Percentiles rank a stretch among this genome's conserved stretches.
phyloP scores from a whole-genome alignment of 2,329 filamentous ascomycete species.

The Corynespora cassiicola region DNA sequence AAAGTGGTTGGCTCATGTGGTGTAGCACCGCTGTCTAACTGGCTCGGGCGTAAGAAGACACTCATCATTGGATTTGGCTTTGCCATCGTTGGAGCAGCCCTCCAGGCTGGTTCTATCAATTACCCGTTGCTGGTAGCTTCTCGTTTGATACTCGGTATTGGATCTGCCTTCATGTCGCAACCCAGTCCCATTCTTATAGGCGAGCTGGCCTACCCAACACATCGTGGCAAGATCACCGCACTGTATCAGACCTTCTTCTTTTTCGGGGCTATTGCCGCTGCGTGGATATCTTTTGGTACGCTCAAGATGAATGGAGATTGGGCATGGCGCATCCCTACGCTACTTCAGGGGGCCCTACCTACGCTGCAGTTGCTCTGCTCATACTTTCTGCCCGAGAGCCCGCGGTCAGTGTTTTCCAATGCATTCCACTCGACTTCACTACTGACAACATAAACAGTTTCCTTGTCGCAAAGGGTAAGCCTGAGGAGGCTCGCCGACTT shows the following conservation, averaged over 20 bases:
- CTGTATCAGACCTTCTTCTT: slow-evolving; percentile 13
- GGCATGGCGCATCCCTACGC: too few species aligned
- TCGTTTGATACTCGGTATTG: slow-evolving; percentile 19
- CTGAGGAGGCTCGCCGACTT: slow-evolving; percentile 60
- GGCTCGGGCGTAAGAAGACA: slow-evolving; percentile 8
- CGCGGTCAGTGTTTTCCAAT: slow-evolving; percentile 61
- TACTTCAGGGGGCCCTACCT: slow-evolving; percentile 55
- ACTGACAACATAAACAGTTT: slow-evolving; percentile 59
- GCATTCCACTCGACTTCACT: slow-evolving; percentile 8
- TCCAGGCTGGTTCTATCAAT: slow-evolving; percentile 13
- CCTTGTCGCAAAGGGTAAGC: slow-evolving; percentile 60
- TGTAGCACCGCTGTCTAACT: slow-evolving; percentile 10
- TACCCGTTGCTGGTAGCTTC: slow-evolving; percentile 16
- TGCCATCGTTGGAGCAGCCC: slow-evolving; percentile 13
- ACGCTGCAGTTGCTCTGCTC: slow-evolving; percentile 45
- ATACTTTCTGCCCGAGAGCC: slow-evolving; percentile 60
- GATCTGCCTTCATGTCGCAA: slow-evolving; percentile 25
- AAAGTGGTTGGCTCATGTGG: slow-evolving; percentile 9
- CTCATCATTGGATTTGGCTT: slow-evolving; percentile 10
- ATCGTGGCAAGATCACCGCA: slow-evolving; percentile 32
- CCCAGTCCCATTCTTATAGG: slow-evolving; percentile 35
- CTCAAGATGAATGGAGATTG: too few species aligned
- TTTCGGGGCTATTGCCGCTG: too few species aligned
- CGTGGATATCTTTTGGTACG: too few species aligned
- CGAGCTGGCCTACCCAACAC: slow-evolving; percentile 35